Evolutionary conservation across 495 filamentous ascomycete species (phyloP).

Genomic region (Aspergillus diversus): DNA sequence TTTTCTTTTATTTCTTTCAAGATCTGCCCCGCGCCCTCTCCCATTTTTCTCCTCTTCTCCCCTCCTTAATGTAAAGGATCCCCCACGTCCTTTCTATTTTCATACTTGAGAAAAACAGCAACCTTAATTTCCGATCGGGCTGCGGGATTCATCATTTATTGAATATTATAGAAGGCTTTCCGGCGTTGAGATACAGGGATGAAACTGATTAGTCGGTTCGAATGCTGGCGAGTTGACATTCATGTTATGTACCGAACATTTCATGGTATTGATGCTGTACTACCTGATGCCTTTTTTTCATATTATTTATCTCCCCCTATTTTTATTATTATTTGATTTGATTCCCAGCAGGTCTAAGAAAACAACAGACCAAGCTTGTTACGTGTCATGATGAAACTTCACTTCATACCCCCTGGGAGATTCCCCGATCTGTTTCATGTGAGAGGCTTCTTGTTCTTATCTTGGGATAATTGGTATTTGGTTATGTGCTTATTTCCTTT

Average conservation of each 20-base stretch:
- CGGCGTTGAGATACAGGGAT: conserved; percentile 40
- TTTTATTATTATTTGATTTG: conserved; percentile 9
- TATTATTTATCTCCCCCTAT: conserved; percentile 11
- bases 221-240: conserved; percentile 24
- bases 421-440: conserved; percentile 16
- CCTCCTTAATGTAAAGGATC: conserved; percentile 9
- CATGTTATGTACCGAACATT: background rate
- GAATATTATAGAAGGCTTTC: conserved; percentile 30
- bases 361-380: conserved; percentile 18
- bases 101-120: conserved; percentile 2
- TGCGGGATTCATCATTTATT: conserved; percentile 8
- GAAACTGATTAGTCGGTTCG: conserved; percentile 14
- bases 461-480: conserved; percentile 10
- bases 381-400: conserved; percentile 28
- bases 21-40: background rate
- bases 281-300: conserved; percentile 15
- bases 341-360: conserved; percentile 16
- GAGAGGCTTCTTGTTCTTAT: conserved; percentile 9
- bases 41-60: conserved; percentile 7
- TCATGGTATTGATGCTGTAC: conserved; percentile 14
- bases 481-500: background rate
- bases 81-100: conserved; percentile 15
- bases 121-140: conserved; percentile 1
- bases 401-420: conserved; percentile 27
- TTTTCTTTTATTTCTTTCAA: background rate